phyloP scores from a whole-genome alignment of 2,329 filamentous ascomycete species.

The Pseudogymnoascus sp. region DNA sequence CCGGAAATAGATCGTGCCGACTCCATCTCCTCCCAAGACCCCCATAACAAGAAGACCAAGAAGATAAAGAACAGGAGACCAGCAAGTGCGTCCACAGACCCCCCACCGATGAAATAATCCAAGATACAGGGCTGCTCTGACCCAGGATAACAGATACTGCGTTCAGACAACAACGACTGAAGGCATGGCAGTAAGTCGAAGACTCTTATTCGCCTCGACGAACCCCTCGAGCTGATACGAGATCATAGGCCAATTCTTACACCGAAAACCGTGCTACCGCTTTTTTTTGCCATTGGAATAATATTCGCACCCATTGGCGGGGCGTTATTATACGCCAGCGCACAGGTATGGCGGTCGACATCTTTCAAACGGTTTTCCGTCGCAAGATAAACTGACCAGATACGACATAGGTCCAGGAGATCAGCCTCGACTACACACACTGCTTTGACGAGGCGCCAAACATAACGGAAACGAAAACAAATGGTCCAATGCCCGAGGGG shows the following conservation, averaged over 20 bases:
- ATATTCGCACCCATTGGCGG: constrained; percentile 93
- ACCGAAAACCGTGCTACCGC: constrained; percentile 82
- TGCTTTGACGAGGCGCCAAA: constrained; percentile 53
- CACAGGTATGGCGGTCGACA: constrained; percentile 48
- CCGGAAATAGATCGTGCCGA: constrained; percentile 29
- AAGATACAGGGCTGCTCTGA: constrained; percentile 15
- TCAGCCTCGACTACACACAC: constrained; percentile 81
- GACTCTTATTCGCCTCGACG: neutral
- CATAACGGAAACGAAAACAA: constrained; percentile 29
- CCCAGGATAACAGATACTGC: constrained; percentile 63
- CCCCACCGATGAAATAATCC: constrained; percentile 14
- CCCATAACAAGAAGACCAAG: constrained; percentile 49
- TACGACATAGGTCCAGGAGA: constrained; percentile 68
- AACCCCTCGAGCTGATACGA: neutral
- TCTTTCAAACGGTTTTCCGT: no score
- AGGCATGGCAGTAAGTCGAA: constrained; percentile 85
- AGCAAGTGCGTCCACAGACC: constrained; percentile 56
- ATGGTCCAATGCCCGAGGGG: constrained; percentile 42
- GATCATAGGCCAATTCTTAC: constrained; percentile 74
- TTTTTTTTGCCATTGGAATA: constrained; percentile 84
- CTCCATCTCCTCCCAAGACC: constrained; percentile 48
- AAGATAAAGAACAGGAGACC: constrained; percentile 89
- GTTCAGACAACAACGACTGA: constrained; percentile 91
- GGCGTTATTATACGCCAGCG: constrained; percentile 75
- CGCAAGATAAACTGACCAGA: neutral